A percentile compares a stretch with the other conserved stretches of the same genome.
Conservation (phyloP, 352 stramenopile genomes). For the Globisporangium lucens region DNA sequence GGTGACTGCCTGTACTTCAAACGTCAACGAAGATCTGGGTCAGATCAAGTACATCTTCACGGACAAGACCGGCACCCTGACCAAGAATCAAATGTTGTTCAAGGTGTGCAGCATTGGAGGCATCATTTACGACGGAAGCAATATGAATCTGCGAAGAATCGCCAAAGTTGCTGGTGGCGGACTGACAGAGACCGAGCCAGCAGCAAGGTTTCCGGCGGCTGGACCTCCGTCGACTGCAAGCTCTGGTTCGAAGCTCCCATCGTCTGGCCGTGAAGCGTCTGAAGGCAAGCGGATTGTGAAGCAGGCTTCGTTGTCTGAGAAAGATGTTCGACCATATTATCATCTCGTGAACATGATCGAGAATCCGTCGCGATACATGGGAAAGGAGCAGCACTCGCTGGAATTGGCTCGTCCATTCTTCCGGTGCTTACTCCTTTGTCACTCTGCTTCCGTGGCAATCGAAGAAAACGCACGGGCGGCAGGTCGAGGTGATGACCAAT, state of each 20-base stretch:
- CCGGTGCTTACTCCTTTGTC: slow-evolving; percentile 73
- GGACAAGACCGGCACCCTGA: slow-evolving; percentile 99
- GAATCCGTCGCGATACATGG: slow-evolving; percentile 43
- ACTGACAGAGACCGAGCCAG: slow-evolving; percentile 3
- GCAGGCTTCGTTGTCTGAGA: slow-evolving; percentile 54
- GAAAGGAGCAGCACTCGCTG: slow-evolving; percentile 51
- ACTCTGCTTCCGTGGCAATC: slow-evolving; percentile 65
- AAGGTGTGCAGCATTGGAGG: slow-evolving; percentile 91
- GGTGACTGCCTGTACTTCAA: slow-evolving; percentile 89
- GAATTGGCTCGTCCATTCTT: slow-evolving; percentile 76
- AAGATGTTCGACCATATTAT: slow-evolving; percentile 62
- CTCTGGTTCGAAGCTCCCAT: slow-evolving; percentile 6
- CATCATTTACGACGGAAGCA: slow-evolving; percentile 83
- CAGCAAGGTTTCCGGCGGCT: background rate
- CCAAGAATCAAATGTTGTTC: slow-evolving; percentile 99
- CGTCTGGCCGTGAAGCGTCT: slow-evolving; percentile 7
- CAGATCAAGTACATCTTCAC: slow-evolving; percentile 99
- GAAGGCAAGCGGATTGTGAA: slow-evolving; percentile 32
- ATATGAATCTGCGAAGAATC: slow-evolving; percentile 47
- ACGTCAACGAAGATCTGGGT: slow-evolving; percentile 94
- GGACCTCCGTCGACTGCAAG: slow-evolving; percentile 6
- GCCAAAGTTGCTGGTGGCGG: slow-evolving; percentile 31
- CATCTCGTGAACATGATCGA: slow-evolving; percentile 71
- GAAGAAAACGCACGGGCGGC: slow-evolving; percentile 30
- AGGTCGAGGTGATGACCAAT: background rate